phyloP scores from a whole-genome alignment of 306 rosid species.

The Trifolium repens region DNA sequence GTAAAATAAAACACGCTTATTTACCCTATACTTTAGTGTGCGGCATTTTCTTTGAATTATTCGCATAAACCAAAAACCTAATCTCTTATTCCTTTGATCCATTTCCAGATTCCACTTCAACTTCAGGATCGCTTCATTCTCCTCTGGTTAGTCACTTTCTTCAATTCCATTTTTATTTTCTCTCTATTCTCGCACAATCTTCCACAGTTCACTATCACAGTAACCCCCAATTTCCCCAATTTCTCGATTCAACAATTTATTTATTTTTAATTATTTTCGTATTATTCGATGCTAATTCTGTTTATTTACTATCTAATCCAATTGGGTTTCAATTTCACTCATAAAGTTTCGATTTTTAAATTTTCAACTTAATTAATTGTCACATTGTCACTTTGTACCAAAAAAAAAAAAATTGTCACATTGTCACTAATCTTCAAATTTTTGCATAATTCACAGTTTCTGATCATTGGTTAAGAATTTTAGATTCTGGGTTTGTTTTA shows the following conservation, averaged over 20 bases:
- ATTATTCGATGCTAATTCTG: background rate
- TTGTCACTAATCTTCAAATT: background rate
- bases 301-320: background rate
- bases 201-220: background rate
- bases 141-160: background rate
- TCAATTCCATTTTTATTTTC: background rate
- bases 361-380: background rate
- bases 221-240: background rate
- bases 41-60: too few species aligned
- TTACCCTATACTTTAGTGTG: too few species aligned
- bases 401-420: background rate
- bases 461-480: background rate
- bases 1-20: too few species aligned
- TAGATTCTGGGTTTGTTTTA: background rate
- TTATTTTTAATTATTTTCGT: background rate
- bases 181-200: background rate
- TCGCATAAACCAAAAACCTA: background rate
- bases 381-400: background rate
- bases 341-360: too few species aligned
- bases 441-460: background rate
- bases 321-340: background rate
- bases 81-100: background rate
- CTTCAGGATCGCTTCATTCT: slow-evolving; percentile 5
- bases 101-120: background rate
- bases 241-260: background rate